Base-by-base conservation (phyloP, 73 alveolate genomes). In the Paramecium biaurelia region DNA sequence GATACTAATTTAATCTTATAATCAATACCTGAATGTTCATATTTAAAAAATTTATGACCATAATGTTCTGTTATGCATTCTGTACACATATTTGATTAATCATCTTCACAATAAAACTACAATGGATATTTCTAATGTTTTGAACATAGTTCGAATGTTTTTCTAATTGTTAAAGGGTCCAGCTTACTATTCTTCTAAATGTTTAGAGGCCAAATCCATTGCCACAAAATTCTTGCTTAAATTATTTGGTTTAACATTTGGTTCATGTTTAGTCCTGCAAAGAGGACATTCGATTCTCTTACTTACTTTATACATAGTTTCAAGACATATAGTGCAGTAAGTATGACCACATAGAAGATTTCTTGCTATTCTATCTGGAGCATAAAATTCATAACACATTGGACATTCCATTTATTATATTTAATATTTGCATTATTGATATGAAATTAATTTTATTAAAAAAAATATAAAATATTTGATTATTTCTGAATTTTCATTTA, bases 341-440 rank as follows among this genome's bases (percentile, higher is more conserved):
- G 98, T 95, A 57, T 95, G 98, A 15, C 98, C 98, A 30, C 98
- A 95, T 12, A 45, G 58, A 4, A 95, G 93, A 82, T 95, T 93
- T 30, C 97, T 57, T 11, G 98, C 97, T 24, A 94, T 92, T 57
- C 97, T 63, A 15, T 47, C 56, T 12, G 70, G 96, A 82, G 92
- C 96, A 82, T 89, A 95, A 38, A 42, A 87, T 26, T 95, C 97
- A 57, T 53, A 89, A 28, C 98, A 95, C 21, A 92, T 53, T 7
- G 98, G 98, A 68, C 98, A 95, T 67, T 95, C 98, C 98, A 95
- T 95, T 93, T 93, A 15, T 15, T 47, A 92, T 15, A 47, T 47
- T 15, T 47, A 47, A 47, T 47, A 47, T 47, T 47, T 12, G 23
- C 59, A 15, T 47, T 47, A n/a, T 47, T 47, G 9, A 47, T 15